Percentiles rank a stretch among this genome's conserved stretches.
These are phyloP conservation scores for Fistulina hepatica DNA, from an alignment of 1,284 basidiomycete genomes.

Conservation along the genomic window DNA sequence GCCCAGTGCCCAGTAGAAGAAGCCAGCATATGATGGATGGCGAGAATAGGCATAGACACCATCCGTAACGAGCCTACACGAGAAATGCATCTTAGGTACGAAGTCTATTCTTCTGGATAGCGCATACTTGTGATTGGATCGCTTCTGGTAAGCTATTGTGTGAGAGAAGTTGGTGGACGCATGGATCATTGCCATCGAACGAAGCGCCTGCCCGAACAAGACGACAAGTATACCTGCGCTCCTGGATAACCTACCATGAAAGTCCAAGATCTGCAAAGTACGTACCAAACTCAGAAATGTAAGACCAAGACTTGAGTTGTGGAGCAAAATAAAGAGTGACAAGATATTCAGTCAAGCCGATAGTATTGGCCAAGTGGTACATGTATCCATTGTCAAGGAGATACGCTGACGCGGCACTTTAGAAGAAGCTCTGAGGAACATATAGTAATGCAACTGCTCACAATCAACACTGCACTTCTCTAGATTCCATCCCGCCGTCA, in stretches of 20 bases:
- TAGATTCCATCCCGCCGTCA: slow-evolving; percentile 92
- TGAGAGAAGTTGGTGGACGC: slow-evolving; percentile 93
- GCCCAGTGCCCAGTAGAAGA: slow-evolving; percentile 96
- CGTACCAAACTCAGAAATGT: slow-evolving; percentile 48
- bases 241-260: slow-evolving; percentile 8
- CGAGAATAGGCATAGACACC: slow-evolving; percentile 47
- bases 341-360: slow-evolving; percentile 76
- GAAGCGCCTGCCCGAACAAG: slow-evolving; percentile 63
- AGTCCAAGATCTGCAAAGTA: slow-evolving; percentile 3
- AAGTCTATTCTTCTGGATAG: too few relatives aligned
- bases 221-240: slow-evolving; percentile 52
- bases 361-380: slow-evolving; percentile 81
- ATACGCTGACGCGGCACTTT: slow-evolving; percentile 54
- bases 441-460: slow-evolving; percentile 32
- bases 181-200: slow-evolving; percentile 92
- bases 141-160: slow-evolving; percentile 66
- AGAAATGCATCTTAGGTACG: slow-evolving; percentile 35
- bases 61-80: background rate
- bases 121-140: slow-evolving; percentile 65
- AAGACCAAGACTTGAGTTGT: slow-evolving; percentile 40
- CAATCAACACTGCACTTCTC: slow-evolving; percentile 90
- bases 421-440: background rate
- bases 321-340: slow-evolving; percentile 60
- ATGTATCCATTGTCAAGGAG: slow-evolving; percentile 82
- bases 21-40: slow-evolving; percentile 95